Conservation (phyloP, 139 green algal species). For the Chlamydomonas sp. region DNA sequence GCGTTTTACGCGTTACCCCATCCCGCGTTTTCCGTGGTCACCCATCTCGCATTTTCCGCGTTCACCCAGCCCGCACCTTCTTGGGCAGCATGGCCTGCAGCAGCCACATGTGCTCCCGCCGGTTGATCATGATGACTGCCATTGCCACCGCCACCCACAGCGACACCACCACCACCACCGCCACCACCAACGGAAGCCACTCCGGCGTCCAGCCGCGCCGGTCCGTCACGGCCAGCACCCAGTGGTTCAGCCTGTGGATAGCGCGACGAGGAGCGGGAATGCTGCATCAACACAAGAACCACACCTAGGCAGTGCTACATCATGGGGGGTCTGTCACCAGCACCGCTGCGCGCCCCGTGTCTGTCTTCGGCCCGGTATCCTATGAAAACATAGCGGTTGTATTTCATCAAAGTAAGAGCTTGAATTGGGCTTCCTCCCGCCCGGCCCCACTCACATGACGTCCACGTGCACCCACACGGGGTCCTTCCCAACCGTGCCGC, state of each 20-base stretch:
- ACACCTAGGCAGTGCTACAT: too few relatives aligned
- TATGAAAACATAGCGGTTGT: too few relatives aligned
- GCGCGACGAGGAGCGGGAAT: too few relatives aligned
- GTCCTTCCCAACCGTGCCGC: not conserved
- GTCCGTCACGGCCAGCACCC: constrained; percentile 9
- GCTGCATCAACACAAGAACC: too few relatives aligned
- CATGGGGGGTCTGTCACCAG: too few relatives aligned
- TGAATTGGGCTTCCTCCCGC: too few relatives aligned
- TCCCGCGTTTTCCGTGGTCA: not conserved
- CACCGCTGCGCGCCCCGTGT: too few relatives aligned
- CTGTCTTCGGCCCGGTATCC: too few relatives aligned
- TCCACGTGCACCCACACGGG: not conserved
- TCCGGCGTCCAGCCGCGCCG: constrained; percentile 5
- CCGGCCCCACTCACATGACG: too few relatives aligned
- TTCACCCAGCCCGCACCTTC: not conserved
- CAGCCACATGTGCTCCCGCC: constrained; percentile 37
- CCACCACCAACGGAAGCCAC: constrained; percentile 15
- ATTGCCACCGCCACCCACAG: constrained; percentile 6
- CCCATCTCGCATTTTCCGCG: too few relatives aligned
- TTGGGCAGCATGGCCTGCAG: constrained; percentile 41
- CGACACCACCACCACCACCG: constrained; percentile 8
- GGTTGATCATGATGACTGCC: constrained; percentile 19
- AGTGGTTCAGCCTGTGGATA: too few relatives aligned
- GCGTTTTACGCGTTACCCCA: not conserved
- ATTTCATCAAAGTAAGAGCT: too few relatives aligned